These are phyloP conservation scores for Aspergillus ochraceoroseus DNA, from an alignment of 2,329 filamentous ascomycete genomes.

Conservation along the genomic window DNA sequence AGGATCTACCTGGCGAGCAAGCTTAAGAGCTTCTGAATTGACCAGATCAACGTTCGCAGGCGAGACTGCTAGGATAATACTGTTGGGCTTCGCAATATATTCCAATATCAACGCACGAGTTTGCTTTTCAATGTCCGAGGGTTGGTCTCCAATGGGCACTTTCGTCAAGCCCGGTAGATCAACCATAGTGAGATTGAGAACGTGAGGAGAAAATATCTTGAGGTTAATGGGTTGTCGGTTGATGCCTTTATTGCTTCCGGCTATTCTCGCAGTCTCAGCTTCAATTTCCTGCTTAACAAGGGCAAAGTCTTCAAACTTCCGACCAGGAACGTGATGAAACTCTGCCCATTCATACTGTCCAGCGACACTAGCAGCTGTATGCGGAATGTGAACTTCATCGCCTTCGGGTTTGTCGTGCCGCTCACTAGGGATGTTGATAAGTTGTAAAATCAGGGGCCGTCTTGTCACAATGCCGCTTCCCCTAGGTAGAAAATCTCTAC, in stretches of 20 bases:
- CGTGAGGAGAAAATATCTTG: slow-evolving; percentile 96
- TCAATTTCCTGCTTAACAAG: slow-evolving; percentile 96
- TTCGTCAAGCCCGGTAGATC: slow-evolving; percentile 95
- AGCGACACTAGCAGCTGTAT: slow-evolving; percentile 69
- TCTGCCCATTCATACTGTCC: slow-evolving; percentile 77
- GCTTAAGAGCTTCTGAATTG: slow-evolving; percentile 94
- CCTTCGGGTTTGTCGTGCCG: slow-evolving; percentile 63
- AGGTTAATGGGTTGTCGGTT: slow-evolving; percentile 96
- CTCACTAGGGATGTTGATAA: slow-evolving; percentile 86
- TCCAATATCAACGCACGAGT: slow-evolving; percentile 93
- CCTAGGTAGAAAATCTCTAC: slow-evolving; percentile 91
- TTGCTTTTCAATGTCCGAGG: slow-evolving; percentile 96
- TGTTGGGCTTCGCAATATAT: slow-evolving; percentile 98
- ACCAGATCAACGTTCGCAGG: slow-evolving; percentile 97
- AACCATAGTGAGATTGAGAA: slow-evolving; percentile 91
- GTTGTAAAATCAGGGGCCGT: slow-evolving; percentile 88
- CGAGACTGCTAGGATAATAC: slow-evolving; percentile 92
- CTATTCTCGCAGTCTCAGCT: slow-evolving; percentile 90
- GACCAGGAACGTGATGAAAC: slow-evolving; percentile 89
- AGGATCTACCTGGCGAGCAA: slow-evolving; percentile 93
- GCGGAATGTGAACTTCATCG: slow-evolving; percentile 63
- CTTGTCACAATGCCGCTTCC: slow-evolving; percentile 96
- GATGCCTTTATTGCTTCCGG: slow-evolving; percentile 96
- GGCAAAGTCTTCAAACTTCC: slow-evolving; percentile 83
- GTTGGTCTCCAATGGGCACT: slow-evolving; percentile 96